Conservation (phyloP, 2,329 filamentous ascomycete species). For the Amphichorda felina region DNA sequence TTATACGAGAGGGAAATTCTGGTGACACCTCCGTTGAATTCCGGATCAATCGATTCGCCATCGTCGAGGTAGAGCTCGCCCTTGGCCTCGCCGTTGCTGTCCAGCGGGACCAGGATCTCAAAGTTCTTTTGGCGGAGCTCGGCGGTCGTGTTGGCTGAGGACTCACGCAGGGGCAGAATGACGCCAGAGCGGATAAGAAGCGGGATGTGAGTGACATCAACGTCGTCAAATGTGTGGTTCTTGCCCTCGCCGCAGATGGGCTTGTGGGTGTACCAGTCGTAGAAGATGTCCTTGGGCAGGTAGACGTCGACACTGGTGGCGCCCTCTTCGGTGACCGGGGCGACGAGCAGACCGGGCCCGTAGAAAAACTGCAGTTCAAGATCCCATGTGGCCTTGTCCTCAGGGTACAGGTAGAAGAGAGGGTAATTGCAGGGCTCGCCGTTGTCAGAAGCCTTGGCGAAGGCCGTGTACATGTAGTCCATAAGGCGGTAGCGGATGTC, state of each 20-base stretch:
- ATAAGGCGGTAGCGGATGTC: slow-evolving; percentile 64
- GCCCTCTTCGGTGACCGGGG: slow-evolving; percentile 32
- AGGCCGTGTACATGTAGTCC: slow-evolving; percentile 70
- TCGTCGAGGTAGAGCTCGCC: slow-evolving; percentile 71
- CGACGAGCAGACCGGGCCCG: slow-evolving; percentile 33
- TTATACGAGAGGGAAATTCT: slow-evolving; percentile 49
- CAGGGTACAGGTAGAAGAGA: slow-evolving; percentile 59
- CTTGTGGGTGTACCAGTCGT: slow-evolving; percentile 38
- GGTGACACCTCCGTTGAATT: slow-evolving; percentile 24
- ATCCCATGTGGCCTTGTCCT: slow-evolving; percentile 29
- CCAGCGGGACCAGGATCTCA: slow-evolving; percentile 58
- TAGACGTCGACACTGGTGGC: slow-evolving; percentile 32
- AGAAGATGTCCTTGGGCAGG: slow-evolving; percentile 36
- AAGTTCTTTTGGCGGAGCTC: slow-evolving; percentile 55
- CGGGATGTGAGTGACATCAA: slow-evolving; percentile 40
- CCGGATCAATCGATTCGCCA: slow-evolving; percentile 54
- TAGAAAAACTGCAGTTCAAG: slow-evolving; percentile 40
- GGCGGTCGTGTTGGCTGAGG: slow-evolving; percentile 49
- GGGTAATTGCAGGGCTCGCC: slow-evolving; percentile 59
- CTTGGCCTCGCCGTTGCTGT: slow-evolving; percentile 45
- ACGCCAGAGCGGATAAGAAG: slow-evolving; percentile 54
- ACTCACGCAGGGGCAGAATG: slow-evolving; percentile 49
- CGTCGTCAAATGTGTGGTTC: slow-evolving; percentile 19
- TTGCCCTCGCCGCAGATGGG: slow-evolving; percentile 26
- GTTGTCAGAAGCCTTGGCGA: slow-evolving; percentile 44